phyloP scores from a whole-genome alignment of 352 stramenopile species.

The Phytophthora ramorum region DNA sequence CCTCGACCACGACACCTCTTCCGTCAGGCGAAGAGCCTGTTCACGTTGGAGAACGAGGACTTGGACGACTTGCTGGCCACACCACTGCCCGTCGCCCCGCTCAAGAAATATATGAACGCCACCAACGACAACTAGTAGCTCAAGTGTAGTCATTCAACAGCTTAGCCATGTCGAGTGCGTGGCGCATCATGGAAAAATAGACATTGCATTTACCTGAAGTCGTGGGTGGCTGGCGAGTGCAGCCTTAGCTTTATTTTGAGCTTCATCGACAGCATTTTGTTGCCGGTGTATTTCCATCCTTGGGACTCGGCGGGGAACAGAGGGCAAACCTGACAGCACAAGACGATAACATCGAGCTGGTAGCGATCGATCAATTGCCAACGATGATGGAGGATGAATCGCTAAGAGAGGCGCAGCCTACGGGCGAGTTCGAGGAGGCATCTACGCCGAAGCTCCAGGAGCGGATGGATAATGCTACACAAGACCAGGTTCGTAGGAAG shows the following conservation, averaged over 20 bases:
- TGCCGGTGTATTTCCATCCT: slow-evolving; percentile 30
- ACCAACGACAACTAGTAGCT: slow-evolving; percentile 30
- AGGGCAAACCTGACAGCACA: not conserved
- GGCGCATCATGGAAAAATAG: slow-evolving; percentile 30
- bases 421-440: slow-evolving; percentile 51
- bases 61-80: slow-evolving; percentile 39
- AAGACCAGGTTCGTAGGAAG: slow-evolving; percentile 43
- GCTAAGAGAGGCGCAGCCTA: slow-evolving; percentile 31
- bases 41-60: slow-evolving; percentile 35
- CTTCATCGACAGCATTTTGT: not conserved
- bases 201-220: slow-evolving; percentile 24
- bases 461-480: slow-evolving; percentile 51
- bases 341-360: not conserved
- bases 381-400: slow-evolving; percentile 34
- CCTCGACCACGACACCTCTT: slow-evolving; percentile 65
- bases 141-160: slow-evolving; percentile 24
- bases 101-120: slow-evolving; percentile 83
- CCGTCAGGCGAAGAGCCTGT: slow-evolving; percentile 55
- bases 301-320: slow-evolving; percentile 36
- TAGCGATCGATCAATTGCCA: slow-evolving; percentile 4
- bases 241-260: slow-evolving; percentile 15
- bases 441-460: slow-evolving; percentile 60
- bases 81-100: slow-evolving; percentile 64
- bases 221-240: too few species aligned
- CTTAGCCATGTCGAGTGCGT: slow-evolving; percentile 6